Base-by-base conservation (phyloP, 2,329 filamentous ascomycete genomes). In the Thelonectria blattea region DNA sequence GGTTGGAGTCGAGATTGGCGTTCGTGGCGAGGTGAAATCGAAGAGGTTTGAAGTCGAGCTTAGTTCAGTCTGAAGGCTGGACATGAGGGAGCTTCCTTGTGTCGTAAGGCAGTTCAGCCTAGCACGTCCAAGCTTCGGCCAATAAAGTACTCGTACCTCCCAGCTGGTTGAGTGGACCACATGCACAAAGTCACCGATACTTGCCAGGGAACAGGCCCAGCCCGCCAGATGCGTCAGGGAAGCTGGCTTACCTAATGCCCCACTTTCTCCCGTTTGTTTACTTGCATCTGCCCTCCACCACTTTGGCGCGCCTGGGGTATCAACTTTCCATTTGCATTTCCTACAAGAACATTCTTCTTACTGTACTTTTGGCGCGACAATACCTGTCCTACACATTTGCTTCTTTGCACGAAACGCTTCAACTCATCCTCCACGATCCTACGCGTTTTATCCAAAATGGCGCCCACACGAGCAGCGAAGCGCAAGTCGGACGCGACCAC, bases 81-180 rank as follows among this genome's bases (percentile, higher is more conserved):
- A 66, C 58, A 57, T 48, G 59, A 57, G 53, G 58, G 65, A 72
- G 71, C 68, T 73, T 58, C 63, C 60, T 50, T 68, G 68, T 71
- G 72, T 73, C 78, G 78, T 80, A 78, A 80, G 75, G 75, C 75
- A 68, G 74, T 80, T 80, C 79, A 79, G 79, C 79, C 79, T 81
- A 72, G 75, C 63, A 56, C 42, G 61, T 62, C 49, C 55, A 58
- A 72, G 69, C 70, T 68, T 51, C 47, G 6, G 10, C n/a, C 12
- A 52, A 17, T 3, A 18, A 4, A 37, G 70, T 74, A 72, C 50
- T 27, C 55, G 18, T 72, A 73, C 65, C 46, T 66, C 2, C 5
- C 15, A 12, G 6, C 18, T n/a, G 52, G 30, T 22, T 27, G 6
- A 27, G 37, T 45, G 27, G 41, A 4, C 17, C 42, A 27, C 18